These are phyloP conservation scores for Nicotiana otophora DNA, from an alignment of 257 asterid species.

Conservation along the genomic window DNA sequence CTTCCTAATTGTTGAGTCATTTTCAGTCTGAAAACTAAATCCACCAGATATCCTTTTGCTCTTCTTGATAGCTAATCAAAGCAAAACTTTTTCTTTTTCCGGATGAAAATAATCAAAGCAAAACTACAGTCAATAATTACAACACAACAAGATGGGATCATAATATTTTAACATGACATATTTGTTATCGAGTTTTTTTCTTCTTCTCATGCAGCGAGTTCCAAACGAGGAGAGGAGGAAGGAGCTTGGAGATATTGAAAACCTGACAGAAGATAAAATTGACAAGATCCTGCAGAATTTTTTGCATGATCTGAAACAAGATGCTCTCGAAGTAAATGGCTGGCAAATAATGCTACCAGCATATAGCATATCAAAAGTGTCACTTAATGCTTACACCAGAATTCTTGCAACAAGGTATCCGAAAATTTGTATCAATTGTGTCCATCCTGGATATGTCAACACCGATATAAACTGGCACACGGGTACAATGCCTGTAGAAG, in stretches of 20 bases:
- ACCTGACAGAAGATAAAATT: slow-evolving; percentile 53
- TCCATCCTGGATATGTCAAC: slow-evolving; percentile 67
- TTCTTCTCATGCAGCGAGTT: slow-evolving; percentile 42
- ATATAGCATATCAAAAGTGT: slow-evolving; percentile 69
- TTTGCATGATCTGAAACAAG: slow-evolving; percentile 41
- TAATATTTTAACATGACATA: not conserved
- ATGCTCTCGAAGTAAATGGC: slow-evolving; percentile 55
- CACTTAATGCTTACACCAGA: slow-evolving; percentile 71
- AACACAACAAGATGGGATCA: not conserved
- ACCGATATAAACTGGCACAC: slow-evolving; percentile 71
- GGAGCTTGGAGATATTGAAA: slow-evolving; percentile 55
- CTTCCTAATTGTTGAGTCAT: not conserved
- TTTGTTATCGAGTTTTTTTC: not conserved
- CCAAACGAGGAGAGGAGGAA: slow-evolving; percentile 50
- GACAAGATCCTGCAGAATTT: slow-evolving; percentile 46
- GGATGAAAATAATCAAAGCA: not conserved
- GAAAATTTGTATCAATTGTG: slow-evolving; percentile 61
- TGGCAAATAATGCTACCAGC: slow-evolving; percentile 85
- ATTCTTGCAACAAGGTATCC: slow-evolving; percentile 62
- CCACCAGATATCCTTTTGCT: not conserved
- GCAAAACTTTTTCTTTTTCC: no score
- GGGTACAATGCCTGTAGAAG: slow-evolving; percentile 46
- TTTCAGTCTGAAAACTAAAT: not conserved
- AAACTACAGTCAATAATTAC: not conserved
- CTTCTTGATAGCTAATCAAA: not conserved